Evolutionary conservation across 208 protist species (phyloP).

Genomic region (Zelonia costaricensis): DNA sequence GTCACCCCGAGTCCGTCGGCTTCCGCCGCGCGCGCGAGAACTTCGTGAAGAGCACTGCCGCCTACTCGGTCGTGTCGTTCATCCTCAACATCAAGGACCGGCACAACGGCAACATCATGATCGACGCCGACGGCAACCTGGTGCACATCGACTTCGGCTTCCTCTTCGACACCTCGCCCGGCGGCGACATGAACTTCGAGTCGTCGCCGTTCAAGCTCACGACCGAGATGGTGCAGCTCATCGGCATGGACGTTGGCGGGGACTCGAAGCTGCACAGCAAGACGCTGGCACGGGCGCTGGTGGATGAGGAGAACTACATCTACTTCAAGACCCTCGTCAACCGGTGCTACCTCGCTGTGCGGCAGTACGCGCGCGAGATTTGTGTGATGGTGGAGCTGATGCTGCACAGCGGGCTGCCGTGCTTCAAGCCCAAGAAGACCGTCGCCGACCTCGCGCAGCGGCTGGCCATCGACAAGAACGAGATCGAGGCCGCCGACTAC

Average conservation of each 20-base stretch:
- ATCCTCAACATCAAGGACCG: constrained; percentile 96
- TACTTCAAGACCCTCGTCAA: constrained; percentile 79
- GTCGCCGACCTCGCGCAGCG: constrained; percentile 74
- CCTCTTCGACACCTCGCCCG: constrained; percentile 95
- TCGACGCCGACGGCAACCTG: constrained; percentile 91
- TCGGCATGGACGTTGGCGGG: constrained; percentile 78
- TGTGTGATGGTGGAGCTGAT: constrained; percentile 86
- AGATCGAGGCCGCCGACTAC: constrained; percentile 78
- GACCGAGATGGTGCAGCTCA: constrained; percentile 92
- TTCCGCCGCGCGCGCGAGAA: constrained; percentile 89
- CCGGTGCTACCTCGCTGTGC: constrained; percentile 85
- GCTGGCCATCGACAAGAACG: constrained; percentile 69
- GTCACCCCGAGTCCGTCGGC: constrained; percentile 68
- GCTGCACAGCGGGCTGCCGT: constrained; percentile 83
- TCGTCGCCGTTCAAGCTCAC: constrained; percentile 94
- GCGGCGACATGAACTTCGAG: constrained; percentile 95
- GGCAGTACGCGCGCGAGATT: constrained; percentile 80
- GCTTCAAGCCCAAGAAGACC: constrained; percentile 86
- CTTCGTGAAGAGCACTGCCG: constrained; percentile 92
- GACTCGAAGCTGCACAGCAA: constrained; percentile 55
- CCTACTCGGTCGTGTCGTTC: constrained; percentile 95
- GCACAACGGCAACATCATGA: constrained; percentile 96
- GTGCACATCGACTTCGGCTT: constrained; percentile 99
- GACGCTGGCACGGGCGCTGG: constrained; percentile 61
- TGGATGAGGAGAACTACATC: constrained; percentile 85